Base-by-base conservation (phyloP, 169 alveolate genomes). In the Plasmodium vivax region DNA sequence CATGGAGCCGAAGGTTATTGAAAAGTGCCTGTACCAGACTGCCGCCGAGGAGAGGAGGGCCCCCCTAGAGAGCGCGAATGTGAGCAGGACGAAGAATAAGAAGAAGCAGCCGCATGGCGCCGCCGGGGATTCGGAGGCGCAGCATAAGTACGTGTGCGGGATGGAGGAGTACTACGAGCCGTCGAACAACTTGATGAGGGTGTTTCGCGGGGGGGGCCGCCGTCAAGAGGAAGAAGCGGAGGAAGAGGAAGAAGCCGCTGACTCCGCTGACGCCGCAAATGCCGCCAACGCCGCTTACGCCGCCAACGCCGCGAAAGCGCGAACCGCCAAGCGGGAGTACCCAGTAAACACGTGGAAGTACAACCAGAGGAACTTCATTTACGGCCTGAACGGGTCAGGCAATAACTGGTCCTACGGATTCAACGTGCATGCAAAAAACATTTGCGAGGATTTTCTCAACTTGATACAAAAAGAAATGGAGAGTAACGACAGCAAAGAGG, bases 371-470 rank as follows among this genome's bases (percentile, higher is more conserved):
- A 90, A 74, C 72, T 80, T 81, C 51, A 62, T 90, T 34, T 90
- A 71, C 83, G 94, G 94, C 43, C 83, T 81, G 83, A 90, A 82
- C 75, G 94, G 94, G 51, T 90, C 94, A 41, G 94, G 94, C 6
- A 90, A 90, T 90, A 90, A 90, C 81, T 90, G 94, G 94, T 80
- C 94, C 16, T 90, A 90, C 54, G 94, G 94, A 12, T 90, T 90
- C 81, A 62, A 80, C 68, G 91, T 90, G 5, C 94, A 90, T 58
- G 94, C 92, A 41, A 80, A 74, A 45, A 95, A 93, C 51, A 93
- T 93, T 9, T 62, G 94, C 81, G 85, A 74, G 43, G 88, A 93
- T 56, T 83, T 77, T 27, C 41, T 87, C 34, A 81, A 79, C 36
- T 62, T 95, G 19, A 8, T 68, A 8, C 92, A 91, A 27, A 68